phyloP scores from a whole-genome alignment of 2,329 filamentous ascomycete species.

The Catunica adiposa region DNA sequence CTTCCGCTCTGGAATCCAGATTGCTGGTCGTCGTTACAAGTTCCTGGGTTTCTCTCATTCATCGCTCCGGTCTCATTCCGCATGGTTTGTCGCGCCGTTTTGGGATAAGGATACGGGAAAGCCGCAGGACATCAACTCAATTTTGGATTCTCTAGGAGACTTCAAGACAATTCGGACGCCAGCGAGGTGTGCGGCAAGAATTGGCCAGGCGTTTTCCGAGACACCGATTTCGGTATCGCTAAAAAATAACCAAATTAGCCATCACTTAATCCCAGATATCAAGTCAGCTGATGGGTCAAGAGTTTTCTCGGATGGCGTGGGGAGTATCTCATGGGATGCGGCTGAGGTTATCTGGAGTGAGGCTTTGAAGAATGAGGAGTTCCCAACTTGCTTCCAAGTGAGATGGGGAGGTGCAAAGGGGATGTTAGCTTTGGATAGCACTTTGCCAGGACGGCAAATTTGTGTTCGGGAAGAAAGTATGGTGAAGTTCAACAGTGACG shows the following conservation, averaged over 20 bases:
- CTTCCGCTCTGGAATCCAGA: conserved; percentile 40
- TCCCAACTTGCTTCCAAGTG: conserved; percentile 57
- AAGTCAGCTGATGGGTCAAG: conserved; percentile 30
- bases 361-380: conserved; percentile 30
- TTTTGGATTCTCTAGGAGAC: conserved; percentile 33
- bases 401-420: conserved; percentile 61
- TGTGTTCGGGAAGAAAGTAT: conserved; percentile 53
- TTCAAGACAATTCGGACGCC: conserved; percentile 35
- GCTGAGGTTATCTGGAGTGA: conserved; percentile 41
- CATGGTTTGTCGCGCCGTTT: conserved; percentile 44
- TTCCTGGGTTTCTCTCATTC: conserved; percentile 73
- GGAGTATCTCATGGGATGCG: conserved; percentile 49
- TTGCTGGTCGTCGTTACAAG: conserved; percentile 44
- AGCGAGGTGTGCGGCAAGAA: conserved; percentile 40
- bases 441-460: conserved; percentile 40
- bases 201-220: conserved; percentile 57
- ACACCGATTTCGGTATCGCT: conserved; percentile 47
- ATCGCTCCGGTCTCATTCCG: conserved; percentile 53
- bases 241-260: conserved; percentile 22
- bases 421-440: conserved; percentile 54
- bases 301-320: conserved; percentile 66
- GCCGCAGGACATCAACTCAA: conserved; percentile 25
- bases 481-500: conserved; percentile 53
- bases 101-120: conserved; percentile 19
- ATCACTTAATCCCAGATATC: conserved; percentile 32